Conservation (phyloP, 2,329 filamentous ascomycete species). For the Tympanopsis confertula region DNA sequence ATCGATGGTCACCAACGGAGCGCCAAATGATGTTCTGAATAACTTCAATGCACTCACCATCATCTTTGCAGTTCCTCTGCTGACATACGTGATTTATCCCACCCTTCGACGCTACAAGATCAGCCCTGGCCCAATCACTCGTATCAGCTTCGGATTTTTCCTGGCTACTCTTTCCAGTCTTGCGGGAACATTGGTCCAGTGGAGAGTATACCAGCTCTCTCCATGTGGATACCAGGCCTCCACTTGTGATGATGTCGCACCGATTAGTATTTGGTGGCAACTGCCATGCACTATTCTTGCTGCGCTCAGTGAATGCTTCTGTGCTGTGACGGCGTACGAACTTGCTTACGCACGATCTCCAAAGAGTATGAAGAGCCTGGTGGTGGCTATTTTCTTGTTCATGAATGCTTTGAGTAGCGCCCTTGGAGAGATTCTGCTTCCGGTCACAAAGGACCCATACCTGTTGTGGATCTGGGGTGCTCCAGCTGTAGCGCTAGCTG, state of each 20-base stretch:
- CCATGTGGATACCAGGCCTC: conserved; percentile 37
- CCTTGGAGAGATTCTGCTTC: conserved; percentile 28
- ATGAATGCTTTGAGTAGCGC: conserved; percentile 46
- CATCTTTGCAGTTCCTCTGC: conserved; percentile 42
- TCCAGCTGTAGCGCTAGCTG: conserved; percentile 31
- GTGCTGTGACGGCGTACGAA: conserved; percentile 52
- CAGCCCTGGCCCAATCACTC: conserved; percentile 42
- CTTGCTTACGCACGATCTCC: conserved; percentile 61
- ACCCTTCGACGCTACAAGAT: conserved; percentile 35
- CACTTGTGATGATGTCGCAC: conserved; percentile 21
- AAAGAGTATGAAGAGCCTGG: conserved; percentile 48
- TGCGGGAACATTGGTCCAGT: conserved; percentile 42
- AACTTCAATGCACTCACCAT: conserved; percentile 49
- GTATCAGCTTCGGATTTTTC: conserved; percentile 46
- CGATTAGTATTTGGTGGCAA: conserved; percentile 39
- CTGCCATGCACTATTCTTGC: conserved; percentile 36
- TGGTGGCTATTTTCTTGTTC: conserved; percentile 43
- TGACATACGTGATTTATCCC: conserved; percentile 44
- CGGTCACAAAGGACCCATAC: conserved; percentile 26
- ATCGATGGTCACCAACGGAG: conserved; percentile 31
- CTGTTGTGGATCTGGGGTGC: conserved; percentile 31
- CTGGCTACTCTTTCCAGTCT: conserved; percentile 35
- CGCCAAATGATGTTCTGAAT: conserved; percentile 47
- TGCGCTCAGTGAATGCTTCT: conserved; percentile 42
- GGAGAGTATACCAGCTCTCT: conserved; percentile 42